phyloP scores from a whole-genome alignment of 768 basidiomycete genomes.

The Ramaria sp. region DNA sequence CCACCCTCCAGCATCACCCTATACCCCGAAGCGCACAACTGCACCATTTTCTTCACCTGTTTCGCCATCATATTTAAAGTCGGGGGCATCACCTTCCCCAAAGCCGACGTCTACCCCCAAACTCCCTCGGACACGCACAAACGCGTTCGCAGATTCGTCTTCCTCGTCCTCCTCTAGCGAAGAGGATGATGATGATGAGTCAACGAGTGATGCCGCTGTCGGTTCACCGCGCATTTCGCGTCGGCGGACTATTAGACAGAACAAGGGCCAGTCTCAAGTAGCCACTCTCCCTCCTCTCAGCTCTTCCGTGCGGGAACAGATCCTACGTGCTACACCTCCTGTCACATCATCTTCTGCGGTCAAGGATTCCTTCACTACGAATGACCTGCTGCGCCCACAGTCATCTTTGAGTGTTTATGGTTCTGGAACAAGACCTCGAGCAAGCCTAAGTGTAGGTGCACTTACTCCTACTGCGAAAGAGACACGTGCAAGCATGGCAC shows the following conservation, averaged over 20 bases:
- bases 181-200: slow-evolving; percentile 5
- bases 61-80: neutral
- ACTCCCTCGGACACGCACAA: neutral
- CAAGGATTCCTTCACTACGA: neutral
- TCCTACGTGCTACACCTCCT: neutral
- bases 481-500: slow-evolving; percentile 31
- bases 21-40: neutral
- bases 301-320: neutral
- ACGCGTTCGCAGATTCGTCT: neutral
- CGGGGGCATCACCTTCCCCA: neutral
- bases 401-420: slow-evolving; percentile 22
- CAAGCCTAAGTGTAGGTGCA: slow-evolving; percentile 51
- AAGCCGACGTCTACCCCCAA: neutral
- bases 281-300: neutral
- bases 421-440: slow-evolving; percentile 26
- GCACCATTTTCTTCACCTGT: neutral
- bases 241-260: neutral
- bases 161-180: neutral
- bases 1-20: slow-evolving; percentile 26
- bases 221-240: slow-evolving; percentile 3
- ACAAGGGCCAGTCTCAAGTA: neutral
- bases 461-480: slow-evolving; percentile 40
- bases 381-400: slow-evolving; percentile 8
- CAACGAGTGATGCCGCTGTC: neutral
- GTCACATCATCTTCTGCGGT: neutral